These are phyloP conservation scores for Pseudogymnoascus sp. DNA, from an alignment of 2,329 filamentous ascomycete species.

Conservation along the genomic window DNA sequence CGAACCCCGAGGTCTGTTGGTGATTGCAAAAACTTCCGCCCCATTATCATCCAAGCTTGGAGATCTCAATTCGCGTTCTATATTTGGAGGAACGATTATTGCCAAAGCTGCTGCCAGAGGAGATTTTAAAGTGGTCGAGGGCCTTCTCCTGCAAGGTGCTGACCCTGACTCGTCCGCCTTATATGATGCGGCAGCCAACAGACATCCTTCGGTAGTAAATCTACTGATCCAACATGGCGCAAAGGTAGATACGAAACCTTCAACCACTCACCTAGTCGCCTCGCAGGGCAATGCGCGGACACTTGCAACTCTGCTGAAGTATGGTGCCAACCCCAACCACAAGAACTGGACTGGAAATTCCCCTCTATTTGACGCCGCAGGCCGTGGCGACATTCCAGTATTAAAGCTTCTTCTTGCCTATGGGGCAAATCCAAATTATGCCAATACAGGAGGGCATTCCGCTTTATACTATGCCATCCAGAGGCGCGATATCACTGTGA, in stretches of 20 bases:
- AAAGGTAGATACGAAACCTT: conserved; percentile 13
- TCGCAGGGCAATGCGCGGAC: conserved; percentile 13
- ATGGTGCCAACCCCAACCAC: neutral
- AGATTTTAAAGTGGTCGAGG: conserved; percentile 12
- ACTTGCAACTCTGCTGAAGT: neutral
- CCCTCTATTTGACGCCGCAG: conserved; percentile 11
- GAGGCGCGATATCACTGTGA: conserved; percentile 12
- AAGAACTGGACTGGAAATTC: neutral
- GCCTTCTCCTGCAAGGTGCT: neutral
- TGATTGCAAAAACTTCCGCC: conserved; percentile 3
- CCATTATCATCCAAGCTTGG: neutral
- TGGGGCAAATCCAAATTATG: conserved; percentile 9
- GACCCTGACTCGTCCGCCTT: conserved; percentile 16
- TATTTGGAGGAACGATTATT: conserved; percentile 14
- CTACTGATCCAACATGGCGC: conserved; percentile 16
- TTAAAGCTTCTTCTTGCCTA: conserved; percentile 13
- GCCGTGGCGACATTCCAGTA: conserved; percentile 13
- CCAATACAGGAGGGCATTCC: conserved; percentile 10
- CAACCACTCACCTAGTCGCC: conserved; percentile 12
- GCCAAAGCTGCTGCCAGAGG: conserved; percentile 10
- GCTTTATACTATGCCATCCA: conserved; percentile 14
- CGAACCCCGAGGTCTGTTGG: neutral
- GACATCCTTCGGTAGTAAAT: conserved; percentile 11
- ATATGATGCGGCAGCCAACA: conserved; percentile 11
- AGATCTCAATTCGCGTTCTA: conserved; percentile 16